Evolutionary conservation across 768 basidiomycete species (phyloP).

Genomic region (Serendipita sp.): DNA sequence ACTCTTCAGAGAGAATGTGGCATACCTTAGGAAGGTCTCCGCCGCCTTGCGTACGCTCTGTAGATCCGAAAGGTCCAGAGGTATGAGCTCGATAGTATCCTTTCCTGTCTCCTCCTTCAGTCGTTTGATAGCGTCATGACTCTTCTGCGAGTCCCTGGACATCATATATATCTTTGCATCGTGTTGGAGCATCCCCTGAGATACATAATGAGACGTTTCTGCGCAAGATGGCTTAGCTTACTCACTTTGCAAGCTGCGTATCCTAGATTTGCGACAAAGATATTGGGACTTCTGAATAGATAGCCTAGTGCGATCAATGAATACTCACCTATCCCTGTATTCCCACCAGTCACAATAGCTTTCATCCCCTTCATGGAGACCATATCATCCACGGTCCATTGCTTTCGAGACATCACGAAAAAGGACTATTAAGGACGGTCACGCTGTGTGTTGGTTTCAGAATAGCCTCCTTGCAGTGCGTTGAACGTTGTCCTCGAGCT

Average conservation of each 20-base stretch:
- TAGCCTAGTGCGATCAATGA: background rate
- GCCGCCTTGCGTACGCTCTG: constrained; percentile 26
- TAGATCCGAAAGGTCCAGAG: constrained; percentile 31
- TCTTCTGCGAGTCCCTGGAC: constrained; percentile 17
- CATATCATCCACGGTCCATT: constrained; percentile 15
- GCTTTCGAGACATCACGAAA: background rate
- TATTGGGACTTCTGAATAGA: background rate
- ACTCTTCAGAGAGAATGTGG: too few relatives aligned
- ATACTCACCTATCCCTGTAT: background rate
- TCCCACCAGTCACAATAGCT: constrained; percentile 25
- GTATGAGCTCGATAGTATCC: constrained; percentile 20
- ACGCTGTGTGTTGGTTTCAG: too few relatives aligned
- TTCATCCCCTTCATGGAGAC: constrained; percentile 26
- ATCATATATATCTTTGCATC: constrained; percentile 22
- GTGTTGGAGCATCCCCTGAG: constrained; percentile 16
- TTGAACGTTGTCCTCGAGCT: too few relatives aligned
- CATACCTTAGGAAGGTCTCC: constrained; percentile 22
- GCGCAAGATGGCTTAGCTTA: background rate
- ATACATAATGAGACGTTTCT: background rate
- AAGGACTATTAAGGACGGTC: too few relatives aligned
- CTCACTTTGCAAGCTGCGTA: constrained; percentile 35
- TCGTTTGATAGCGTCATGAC: constrained; percentile 17
- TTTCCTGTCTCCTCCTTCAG: constrained; percentile 17
- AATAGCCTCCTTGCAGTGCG: too few relatives aligned
- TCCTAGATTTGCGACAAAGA: constrained; percentile 22